Percentiles rank a stretch among this genome's conserved stretches.
Conservation (phyloP, 2,329 filamentous ascomycete genomes). For the Cyclaneusma minus region DNA sequence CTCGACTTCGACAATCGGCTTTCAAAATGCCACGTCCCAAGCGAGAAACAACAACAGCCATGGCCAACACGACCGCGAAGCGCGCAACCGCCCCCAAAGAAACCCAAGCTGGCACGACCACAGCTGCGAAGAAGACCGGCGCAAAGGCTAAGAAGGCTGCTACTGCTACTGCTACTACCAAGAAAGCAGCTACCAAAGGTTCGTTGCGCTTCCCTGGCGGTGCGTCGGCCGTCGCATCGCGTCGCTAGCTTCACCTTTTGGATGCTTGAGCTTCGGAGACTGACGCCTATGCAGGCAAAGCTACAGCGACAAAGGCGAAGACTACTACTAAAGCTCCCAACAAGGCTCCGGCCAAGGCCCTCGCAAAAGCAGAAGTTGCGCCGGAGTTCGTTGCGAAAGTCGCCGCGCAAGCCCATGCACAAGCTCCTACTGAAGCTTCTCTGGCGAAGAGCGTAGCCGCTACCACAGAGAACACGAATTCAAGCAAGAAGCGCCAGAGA, state of each 20-base stretch:
- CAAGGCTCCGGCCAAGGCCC: conserved; percentile 7
- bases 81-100: conserved; percentile 9
- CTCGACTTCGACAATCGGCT: background rate
- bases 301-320: conserved; percentile 9
- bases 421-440: no score
- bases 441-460: no score
- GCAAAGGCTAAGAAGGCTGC: conserved; percentile 7
- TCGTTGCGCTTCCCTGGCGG: no score
- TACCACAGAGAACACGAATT: conserved; percentile 1
- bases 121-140: conserved; percentile 9
- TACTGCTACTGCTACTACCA: conserved; percentile 4
- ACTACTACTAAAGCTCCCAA: conserved; percentile 4
- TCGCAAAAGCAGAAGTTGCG: conserved; percentile 2
- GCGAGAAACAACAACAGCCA: conserved; percentile 5
- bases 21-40: background rate
- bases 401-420: no score
- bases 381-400: no score
- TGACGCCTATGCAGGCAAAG: no score
- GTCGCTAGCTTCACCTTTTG: no score
- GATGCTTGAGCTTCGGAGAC: conserved; percentile 1
- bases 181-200: conserved; percentile 6
- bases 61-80: conserved; percentile 9
- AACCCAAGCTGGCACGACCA: conserved; percentile 10
- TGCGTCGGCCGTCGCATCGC: no score
- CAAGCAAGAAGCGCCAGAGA: conserved; percentile 18